Conservation (phyloP, 2,329 filamentous ascomycete species). For the Catunica adiposa region DNA sequence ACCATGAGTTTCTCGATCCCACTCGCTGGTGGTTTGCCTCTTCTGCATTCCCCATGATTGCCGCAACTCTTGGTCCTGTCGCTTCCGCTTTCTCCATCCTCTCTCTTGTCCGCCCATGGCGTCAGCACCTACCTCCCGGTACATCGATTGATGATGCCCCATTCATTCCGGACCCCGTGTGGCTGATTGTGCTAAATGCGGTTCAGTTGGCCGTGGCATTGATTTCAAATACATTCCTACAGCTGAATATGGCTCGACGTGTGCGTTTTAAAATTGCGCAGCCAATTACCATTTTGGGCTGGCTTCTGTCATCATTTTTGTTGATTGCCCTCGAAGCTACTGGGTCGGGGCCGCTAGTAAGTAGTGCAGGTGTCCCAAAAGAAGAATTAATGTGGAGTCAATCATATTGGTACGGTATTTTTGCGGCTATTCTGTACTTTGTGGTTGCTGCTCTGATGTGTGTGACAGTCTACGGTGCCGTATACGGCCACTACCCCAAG, state of each 20-base stretch:
- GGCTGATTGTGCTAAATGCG: constrained; percentile 62
- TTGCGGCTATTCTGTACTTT: constrained; percentile 65
- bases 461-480: constrained; percentile 64
- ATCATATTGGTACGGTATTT: constrained; percentile 74
- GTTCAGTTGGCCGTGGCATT: constrained; percentile 61
- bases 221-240: constrained; percentile 61
- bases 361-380: constrained; percentile 19
- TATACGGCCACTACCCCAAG: constrained; percentile 50
- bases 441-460: constrained; percentile 60
- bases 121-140: constrained; percentile 36
- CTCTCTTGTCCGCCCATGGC: constrained; percentile 68
- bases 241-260: constrained; percentile 72
- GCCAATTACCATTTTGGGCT: constrained; percentile 67
- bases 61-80: constrained; percentile 69
- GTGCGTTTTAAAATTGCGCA: constrained; percentile 70
- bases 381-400: constrained; percentile 52
- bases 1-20: neutral
- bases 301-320: constrained; percentile 50
- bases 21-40: constrained; percentile 46
- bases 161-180: constrained; percentile 47
- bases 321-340: constrained; percentile 52
- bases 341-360: constrained; percentile 39
- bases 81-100: constrained; percentile 80
- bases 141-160: constrained; percentile 31
- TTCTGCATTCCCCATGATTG: constrained; percentile 57